phyloP scores from a whole-genome alignment of 1,139 yeast species.

The Pichia sp. region DNA sequence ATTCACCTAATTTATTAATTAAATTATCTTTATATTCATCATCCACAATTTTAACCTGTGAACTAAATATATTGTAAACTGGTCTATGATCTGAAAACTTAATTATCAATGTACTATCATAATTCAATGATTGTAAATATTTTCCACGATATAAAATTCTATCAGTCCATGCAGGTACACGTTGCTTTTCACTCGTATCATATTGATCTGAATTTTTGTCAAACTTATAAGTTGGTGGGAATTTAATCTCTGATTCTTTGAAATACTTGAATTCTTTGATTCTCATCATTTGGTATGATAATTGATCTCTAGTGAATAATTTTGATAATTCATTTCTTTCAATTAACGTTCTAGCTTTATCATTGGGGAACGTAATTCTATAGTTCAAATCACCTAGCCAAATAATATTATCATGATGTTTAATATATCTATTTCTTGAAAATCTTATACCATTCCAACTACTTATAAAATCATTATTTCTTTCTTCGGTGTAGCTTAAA shows the following conservation, averaged over 20 bases:
- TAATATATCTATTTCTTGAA: slow-evolving; percentile 42
- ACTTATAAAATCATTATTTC: slow-evolving; percentile 75
- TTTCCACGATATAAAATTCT: slow-evolving; percentile 62
- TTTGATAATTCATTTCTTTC: slow-evolving; percentile 44
- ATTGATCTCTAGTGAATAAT: slow-evolving; percentile 69
- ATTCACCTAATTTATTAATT: slow-evolving; percentile 45
- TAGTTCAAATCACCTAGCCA: slow-evolving; percentile 95
- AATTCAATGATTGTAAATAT: slow-evolving; percentile 49
- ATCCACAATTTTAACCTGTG: slow-evolving; percentile 62
- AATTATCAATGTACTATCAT: slow-evolving; percentile 51
- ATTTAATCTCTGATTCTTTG: slow-evolving; percentile 68
- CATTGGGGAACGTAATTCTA: slow-evolving; percentile 65
- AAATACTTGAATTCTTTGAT: slow-evolving; percentile 48
- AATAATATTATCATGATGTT: slow-evolving; percentile 78
- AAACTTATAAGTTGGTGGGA: slow-evolving; percentile 88
- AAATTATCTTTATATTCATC: slow-evolving; percentile 45
- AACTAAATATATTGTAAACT: slow-evolving; percentile 66
- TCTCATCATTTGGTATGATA: slow-evolving; percentile 60
- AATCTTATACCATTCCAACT: slow-evolving; percentile 54
- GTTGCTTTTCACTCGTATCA: slow-evolving; percentile 83
- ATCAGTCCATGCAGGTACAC: slow-evolving; percentile 98
- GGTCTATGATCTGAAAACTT: slow-evolving; percentile 86
- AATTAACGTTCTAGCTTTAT: slow-evolving; percentile 55
- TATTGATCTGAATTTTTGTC: slow-evolving; percentile 74
- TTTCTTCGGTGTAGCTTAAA: slow-evolving; percentile 62